Evolutionary conservation across 1,284 basidiomycete species (phyloP), one percentile per base, ranked within the genome.

Genomic region (Afroboletus lepidellus): DNA sequence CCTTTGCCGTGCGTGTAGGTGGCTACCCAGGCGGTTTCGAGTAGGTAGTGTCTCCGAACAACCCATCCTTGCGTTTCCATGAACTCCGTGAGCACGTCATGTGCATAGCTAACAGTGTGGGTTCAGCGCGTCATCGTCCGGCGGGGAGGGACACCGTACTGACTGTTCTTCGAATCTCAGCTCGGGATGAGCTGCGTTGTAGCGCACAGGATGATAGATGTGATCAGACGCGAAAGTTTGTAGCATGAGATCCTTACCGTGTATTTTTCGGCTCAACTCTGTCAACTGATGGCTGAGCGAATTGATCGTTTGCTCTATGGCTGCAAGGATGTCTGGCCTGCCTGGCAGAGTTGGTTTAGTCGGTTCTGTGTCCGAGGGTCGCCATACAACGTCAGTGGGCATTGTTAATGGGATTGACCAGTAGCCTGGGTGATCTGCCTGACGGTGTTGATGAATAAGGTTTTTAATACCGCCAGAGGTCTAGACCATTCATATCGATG

Each of bases 21-120:
- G 0, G 88, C 90, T 33, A 77, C 73, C 81, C 87, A 92, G 3
- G 89, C 90, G 0, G 90, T 93, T 42, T 78, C 71, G 18, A 89
- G 71, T 47, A 77, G 74, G 57, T 81, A 79, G 48, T 84, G 76
- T 55, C 70, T 75, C 5, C 76, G 77, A 18, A 90, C 82, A 29
- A 73, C 62, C 63, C 85, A 90, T 9, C 81, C 84, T 42, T 84
- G 79, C 34, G 70, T 71, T 51, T 67, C 70, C 74, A 87, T 72
- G 63, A 85, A 87, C 13, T 3, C 32, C n/a, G 32, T 33, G 32
- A 33, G 32, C 32, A 33, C 32, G 16, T 84, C 77, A 55, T 85
- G 81, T 1, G 82, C 76, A 62, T 77, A 68, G n/a, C 79, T 82
- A 37, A 42, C 9, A n/a, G 21, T 3, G 20, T 15, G 6, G n/a